These are phyloP conservation scores for Bruguiera gymnorhiza DNA, from an alignment of 345 rosid genomes.

Conservation along the genomic window DNA sequence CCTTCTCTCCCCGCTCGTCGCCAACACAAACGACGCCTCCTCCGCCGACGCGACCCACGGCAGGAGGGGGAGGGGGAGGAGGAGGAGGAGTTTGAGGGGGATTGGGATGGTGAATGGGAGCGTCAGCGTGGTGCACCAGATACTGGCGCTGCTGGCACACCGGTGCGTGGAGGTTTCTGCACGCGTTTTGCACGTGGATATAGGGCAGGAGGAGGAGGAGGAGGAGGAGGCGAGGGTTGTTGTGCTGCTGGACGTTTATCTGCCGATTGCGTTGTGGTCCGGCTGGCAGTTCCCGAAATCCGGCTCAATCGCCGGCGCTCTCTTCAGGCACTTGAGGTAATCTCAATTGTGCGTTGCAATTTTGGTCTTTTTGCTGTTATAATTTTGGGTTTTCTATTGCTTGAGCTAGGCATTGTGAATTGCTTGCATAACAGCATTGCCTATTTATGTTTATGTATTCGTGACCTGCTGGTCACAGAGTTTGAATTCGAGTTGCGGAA, in stretches of 20 bases:
- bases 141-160: slow-evolving; percentile 50
- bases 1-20: slow-evolving; percentile 28
- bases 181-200: slow-evolving; percentile 40
- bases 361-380: not conserved
- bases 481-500: not conserved
- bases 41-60: not conserved
- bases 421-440: no score
- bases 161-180: slow-evolving; percentile 54
- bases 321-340: slow-evolving; percentile 81
- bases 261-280: slow-evolving; percentile 63
- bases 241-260: slow-evolving; percentile 68
- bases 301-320: slow-evolving; percentile 51
- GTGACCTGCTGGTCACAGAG: no score
- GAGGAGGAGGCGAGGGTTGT: slow-evolving; percentile 43
- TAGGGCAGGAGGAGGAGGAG: slow-evolving; percentile 31
- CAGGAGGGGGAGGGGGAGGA: not conserved
- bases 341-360: not conserved
- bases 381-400: not conserved
- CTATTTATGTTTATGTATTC: no score
- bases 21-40: not conserved
- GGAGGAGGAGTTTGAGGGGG: slow-evolving; percentile 22
- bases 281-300: slow-evolving; percentile 86
- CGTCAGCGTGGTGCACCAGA: slow-evolving; percentile 62
- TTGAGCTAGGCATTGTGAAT: no score
- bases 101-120: slow-evolving; percentile 81